Evolutionary conservation across 345 rosid species (phyloP).

Genomic region (Brassica rapa): DNA sequence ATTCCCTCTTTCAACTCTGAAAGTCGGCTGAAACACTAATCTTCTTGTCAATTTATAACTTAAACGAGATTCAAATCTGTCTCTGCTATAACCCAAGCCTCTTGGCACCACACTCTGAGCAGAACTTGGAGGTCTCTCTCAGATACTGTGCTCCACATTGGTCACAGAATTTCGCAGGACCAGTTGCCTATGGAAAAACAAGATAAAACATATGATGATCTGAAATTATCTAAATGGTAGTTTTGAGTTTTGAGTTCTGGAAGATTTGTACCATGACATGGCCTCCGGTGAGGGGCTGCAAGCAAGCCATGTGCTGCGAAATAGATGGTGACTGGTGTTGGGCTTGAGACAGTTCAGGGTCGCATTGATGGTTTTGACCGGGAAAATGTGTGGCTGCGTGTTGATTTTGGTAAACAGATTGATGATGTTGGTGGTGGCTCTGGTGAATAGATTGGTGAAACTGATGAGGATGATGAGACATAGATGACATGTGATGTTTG

Average conservation of each 20-base stretch:
- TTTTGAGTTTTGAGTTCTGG: not conserved
- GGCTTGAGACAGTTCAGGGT: conserved; percentile 64
- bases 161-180: conserved; percentile 34
- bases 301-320: conserved; percentile 68
- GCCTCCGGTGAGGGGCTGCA: conserved; percentile 72
- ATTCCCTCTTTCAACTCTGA: not conserved
- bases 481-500: conserved; percentile 66
- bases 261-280: conserved; percentile 45
- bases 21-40: not conserved
- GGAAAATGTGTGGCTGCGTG: conserved; percentile 63
- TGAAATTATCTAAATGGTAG: not conserved
- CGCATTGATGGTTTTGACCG: conserved; percentile 63
- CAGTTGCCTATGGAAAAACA: conserved; percentile 25
- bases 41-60: not conserved
- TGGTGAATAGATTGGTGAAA: conserved; percentile 70
- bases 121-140: conserved; percentile 90
- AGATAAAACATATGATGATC: not conserved
- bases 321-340: conserved; percentile 64
- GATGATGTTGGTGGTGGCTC: conserved; percentile 50
- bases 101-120: conserved; percentile 91
- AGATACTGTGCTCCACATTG: conserved; percentile 78
- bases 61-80: not conserved
- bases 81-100: conserved; percentile 61
- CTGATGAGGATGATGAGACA: conserved; percentile 70
- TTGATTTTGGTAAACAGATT: conserved; percentile 60